Evolutionary conservation across 306 rosid species (phyloP).

Genomic region (Trifolium repens): DNA sequence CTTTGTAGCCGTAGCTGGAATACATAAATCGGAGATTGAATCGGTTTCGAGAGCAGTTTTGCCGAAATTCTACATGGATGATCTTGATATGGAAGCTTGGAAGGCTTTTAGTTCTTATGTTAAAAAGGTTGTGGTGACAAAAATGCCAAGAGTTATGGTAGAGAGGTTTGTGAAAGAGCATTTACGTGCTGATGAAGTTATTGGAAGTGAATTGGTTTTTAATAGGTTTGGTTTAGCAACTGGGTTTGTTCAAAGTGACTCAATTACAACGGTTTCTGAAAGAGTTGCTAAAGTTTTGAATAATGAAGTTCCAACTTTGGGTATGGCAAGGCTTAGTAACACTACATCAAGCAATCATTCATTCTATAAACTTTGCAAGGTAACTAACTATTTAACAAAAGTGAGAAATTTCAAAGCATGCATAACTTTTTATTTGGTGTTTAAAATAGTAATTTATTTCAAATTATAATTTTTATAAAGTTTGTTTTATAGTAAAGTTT

Average conservation of each 20-base stretch:
- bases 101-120: slow-evolving; percentile 52
- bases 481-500: too few relatives aligned
- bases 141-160: slow-evolving; percentile 74
- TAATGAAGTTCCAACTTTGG: slow-evolving; percentile 46
- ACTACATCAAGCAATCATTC: slow-evolving; percentile 38
- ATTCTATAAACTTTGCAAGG: slow-evolving; percentile 65
- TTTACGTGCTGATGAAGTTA: slow-evolving; percentile 69
- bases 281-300: slow-evolving; percentile 51
- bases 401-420: background rate
- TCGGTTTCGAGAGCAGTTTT: slow-evolving; percentile 81
- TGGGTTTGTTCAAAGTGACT: slow-evolving; percentile 51
- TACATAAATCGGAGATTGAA: slow-evolving; percentile 60
- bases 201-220: slow-evolving; percentile 63
- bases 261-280: slow-evolving; percentile 9
- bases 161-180: slow-evolving; percentile 85
- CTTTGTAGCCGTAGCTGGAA: slow-evolving; percentile 65
- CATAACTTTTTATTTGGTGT: background rate
- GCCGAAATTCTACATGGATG: slow-evolving; percentile 86
- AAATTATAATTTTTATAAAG: too few relatives aligned
- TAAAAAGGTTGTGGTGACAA: slow-evolving; percentile 63
- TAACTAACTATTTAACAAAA: slow-evolving; percentile 6
- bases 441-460: background rate
- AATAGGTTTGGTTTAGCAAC: slow-evolving; percentile 76
- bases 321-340: slow-evolving; percentile 49
- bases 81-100: slow-evolving; percentile 74